Conservation (phyloP, 2,329 filamentous ascomycete species). For the Hypocreales sp. region DNA sequence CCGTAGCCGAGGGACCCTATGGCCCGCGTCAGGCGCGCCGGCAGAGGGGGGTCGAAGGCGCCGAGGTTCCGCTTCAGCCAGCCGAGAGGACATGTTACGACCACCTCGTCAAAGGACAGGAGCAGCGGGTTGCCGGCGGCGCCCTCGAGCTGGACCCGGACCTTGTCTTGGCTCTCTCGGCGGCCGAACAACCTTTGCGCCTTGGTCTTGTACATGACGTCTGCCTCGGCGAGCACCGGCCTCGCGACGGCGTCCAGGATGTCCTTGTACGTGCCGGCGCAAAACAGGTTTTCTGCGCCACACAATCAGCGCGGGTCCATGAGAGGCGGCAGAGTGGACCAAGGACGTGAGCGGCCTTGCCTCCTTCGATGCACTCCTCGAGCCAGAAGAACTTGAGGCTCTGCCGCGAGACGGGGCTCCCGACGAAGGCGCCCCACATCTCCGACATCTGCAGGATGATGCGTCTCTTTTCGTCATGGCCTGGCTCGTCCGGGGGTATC, state of each 20-base stretch:
- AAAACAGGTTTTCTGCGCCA: conserved; percentile 39
- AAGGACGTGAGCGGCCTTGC: too few relatives aligned
- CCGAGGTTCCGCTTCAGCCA: conserved; percentile 46
- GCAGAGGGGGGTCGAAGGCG: conserved; percentile 47
- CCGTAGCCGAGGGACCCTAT: conserved; percentile 55
- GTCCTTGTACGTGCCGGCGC: conserved; percentile 41
- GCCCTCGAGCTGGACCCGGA: conserved; percentile 28
- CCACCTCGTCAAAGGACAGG: conserved; percentile 48
- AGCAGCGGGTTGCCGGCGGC: conserved; percentile 13
- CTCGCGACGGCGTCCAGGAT: conserved; percentile 42
- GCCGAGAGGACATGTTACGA: conserved; percentile 53
- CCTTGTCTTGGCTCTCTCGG: conserved; percentile 10
- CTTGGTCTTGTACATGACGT: conserved; percentile 34
- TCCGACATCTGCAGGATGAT: conserved; percentile 38
- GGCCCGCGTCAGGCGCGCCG: conserved; percentile 38
- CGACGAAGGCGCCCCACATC: conserved; percentile 58
- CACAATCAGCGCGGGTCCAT: not conserved
- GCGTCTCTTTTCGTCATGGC: conserved; percentile 23
- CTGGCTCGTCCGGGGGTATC: conserved; percentile 27
- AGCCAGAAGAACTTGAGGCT: conserved; percentile 66
- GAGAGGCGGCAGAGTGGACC: too few relatives aligned
- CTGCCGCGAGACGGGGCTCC: conserved; percentile 46
- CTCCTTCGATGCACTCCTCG: conserved; percentile 62
- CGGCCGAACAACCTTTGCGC: conserved; percentile 25
- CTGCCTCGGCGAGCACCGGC: conserved; percentile 37